Conservation (phyloP, 2,329 filamentous ascomycete genomes). For the Atkinsonella texensis region DNA sequence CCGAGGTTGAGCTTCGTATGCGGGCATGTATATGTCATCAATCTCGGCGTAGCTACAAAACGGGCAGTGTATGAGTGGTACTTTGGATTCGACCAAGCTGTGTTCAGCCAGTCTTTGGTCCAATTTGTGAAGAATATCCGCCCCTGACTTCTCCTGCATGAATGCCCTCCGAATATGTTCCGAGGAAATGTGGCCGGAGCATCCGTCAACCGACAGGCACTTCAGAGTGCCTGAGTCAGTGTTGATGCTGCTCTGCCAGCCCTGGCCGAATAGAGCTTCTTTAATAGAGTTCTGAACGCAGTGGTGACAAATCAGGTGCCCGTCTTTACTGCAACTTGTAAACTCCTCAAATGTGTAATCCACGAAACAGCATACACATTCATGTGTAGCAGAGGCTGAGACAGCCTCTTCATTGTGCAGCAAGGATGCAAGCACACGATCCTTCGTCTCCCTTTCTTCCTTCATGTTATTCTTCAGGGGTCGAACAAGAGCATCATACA, state of each 20-base stretch:
- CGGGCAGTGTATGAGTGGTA: slow-evolving; percentile 73
- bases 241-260: slow-evolving; percentile 74
- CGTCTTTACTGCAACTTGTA: slow-evolving; percentile 54
- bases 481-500: slow-evolving; percentile 43
- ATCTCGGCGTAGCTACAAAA: slow-evolving; percentile 89
- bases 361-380: slow-evolving; percentile 71
- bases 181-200: slow-evolving; percentile 59
- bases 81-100: slow-evolving; percentile 55
- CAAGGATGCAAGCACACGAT: slow-evolving; percentile 38
- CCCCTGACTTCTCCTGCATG: slow-evolving; percentile 52
- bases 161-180: slow-evolving; percentile 64
- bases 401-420: slow-evolving; percentile 50
- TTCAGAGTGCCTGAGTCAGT: slow-evolving; percentile 59
- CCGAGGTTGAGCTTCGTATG: slow-evolving; percentile 39
- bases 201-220: slow-evolving; percentile 76
- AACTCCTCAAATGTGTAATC: slow-evolving; percentile 62
- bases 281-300: slow-evolving; percentile 74
- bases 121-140: slow-evolving; percentile 61
- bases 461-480: slow-evolving; percentile 37
- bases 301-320: slow-evolving; percentile 66
- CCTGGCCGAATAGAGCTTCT: slow-evolving; percentile 87
- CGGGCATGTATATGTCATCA: slow-evolving; percentile 60
- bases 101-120: slow-evolving; percentile 72
- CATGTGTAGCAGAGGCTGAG: slow-evolving; percentile 41
- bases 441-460: slow-evolving; percentile 34